These are phyloP conservation scores for Pseudoperonospora humuli DNA, from an alignment of 352 stramenopile genomes.

Conservation along the genomic window DNA sequence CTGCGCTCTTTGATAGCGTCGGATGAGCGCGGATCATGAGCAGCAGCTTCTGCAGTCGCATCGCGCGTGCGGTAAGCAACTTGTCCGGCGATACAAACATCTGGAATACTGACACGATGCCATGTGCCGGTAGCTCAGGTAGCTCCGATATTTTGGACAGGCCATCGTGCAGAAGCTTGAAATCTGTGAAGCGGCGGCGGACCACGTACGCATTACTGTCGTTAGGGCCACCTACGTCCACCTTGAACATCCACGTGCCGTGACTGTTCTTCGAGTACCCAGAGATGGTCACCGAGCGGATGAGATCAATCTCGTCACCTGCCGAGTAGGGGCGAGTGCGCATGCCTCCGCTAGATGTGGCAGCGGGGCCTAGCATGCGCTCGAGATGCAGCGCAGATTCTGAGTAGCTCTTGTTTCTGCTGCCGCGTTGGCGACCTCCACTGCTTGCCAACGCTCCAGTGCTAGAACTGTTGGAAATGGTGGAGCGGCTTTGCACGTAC, in stretches of 20 bases:
- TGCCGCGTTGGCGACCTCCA: constrained; percentile 13
- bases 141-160: constrained; percentile 32
- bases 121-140: constrained; percentile 52
- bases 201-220: constrained; percentile 56
- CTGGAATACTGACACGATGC: constrained; percentile 58
- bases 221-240: constrained; percentile 45
- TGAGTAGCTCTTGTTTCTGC: constrained; percentile 59
- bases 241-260: constrained; percentile 73
- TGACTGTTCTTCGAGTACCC: constrained; percentile 55
- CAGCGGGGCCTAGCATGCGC: constrained; percentile 22
- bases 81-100: constrained; percentile 58
- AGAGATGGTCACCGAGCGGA: constrained; percentile 45
- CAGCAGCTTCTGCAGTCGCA: constrained; percentile 48
- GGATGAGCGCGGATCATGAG: constrained; percentile 52
- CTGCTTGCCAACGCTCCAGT: constrained; percentile 14
- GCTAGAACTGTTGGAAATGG: constrained; percentile 14
- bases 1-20: constrained; percentile 27
- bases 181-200: constrained; percentile 67
- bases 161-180: constrained; percentile 56
- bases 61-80: constrained; percentile 40
- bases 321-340: constrained; percentile 48
- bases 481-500: constrained; percentile 15
- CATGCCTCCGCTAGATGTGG: constrained; percentile 9
- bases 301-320: constrained; percentile 39
- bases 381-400: constrained; percentile 47